Percentiles rank a stretch among this genome's conserved stretches.
These are phyloP conservation scores for Maudiozyma barnettii DNA, from an alignment of 805 yeast species.

Conservation along the genomic window DNA sequence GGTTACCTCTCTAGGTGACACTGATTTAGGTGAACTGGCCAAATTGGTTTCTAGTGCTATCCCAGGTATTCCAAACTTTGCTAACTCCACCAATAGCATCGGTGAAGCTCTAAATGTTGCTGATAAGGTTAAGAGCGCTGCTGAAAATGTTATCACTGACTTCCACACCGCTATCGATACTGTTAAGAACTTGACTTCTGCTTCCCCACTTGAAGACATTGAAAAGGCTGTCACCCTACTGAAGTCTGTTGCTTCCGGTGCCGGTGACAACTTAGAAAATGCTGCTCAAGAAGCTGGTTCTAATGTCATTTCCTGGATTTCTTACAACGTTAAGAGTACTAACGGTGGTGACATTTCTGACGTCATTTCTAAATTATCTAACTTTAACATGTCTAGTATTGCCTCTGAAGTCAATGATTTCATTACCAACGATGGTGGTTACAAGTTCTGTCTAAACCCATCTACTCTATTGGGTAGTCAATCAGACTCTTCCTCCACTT, in stretches of 20 bases:
- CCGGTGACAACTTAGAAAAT: constrained; percentile 1
- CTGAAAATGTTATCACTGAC: neutral
- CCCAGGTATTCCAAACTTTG: constrained; percentile 3
- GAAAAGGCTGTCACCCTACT: neutral
- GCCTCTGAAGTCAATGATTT: neutral
- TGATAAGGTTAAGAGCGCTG: constrained; percentile 1
- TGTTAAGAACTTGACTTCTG: neutral
- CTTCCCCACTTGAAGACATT: constrained; percentile 1
- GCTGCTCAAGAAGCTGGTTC: neutral
- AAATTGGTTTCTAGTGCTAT: neutral
- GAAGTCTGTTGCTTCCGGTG: neutral
- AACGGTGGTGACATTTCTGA: neutral
- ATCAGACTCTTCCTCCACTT: neutral
- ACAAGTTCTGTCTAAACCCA: constrained; percentile 2
- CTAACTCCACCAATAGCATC: neutral
- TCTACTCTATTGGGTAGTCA: neutral
- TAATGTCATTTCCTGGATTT: neutral
- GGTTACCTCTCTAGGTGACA: neutral
- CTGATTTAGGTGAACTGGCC: neutral
- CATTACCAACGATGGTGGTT: constrained; percentile 2
- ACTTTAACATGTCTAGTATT: neutral
- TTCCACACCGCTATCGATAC: neutral
- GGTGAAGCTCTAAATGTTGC: neutral
- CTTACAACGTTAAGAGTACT: constrained; percentile 1
- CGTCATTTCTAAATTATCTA: neutral